A percentile compares a stretch with the other conserved stretches of the same genome.
Conservation (phyloP, 2,329 filamentous ascomycete genomes). For the Triangularia setosa region DNA sequence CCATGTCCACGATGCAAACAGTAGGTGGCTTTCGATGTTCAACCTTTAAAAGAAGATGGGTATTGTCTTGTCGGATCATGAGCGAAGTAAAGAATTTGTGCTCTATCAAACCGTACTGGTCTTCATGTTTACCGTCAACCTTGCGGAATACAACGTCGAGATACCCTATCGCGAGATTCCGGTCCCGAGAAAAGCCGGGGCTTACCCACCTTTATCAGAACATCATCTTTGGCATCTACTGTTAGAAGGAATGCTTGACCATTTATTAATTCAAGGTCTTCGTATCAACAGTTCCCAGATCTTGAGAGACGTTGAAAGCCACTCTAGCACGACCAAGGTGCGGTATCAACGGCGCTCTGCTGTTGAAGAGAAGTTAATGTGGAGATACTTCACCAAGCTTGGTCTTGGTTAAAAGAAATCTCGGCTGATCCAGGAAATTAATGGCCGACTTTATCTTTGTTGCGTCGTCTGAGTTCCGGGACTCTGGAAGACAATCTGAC, state of each 20-base stretch:
- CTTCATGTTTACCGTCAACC: background rate
- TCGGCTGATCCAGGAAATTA: background rate
- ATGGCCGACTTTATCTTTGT: background rate
- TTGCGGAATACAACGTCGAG: background rate
- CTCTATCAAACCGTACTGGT: background rate
- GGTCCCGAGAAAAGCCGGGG: background rate
- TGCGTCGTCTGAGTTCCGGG: background rate
- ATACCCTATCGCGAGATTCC: background rate
- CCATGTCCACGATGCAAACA: background rate
- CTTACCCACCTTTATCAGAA: background rate
- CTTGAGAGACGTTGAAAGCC: too few species aligned
- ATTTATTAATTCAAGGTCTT: too few species aligned
- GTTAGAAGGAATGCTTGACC: background rate
- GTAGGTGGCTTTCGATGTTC: background rate
- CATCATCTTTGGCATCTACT: background rate
- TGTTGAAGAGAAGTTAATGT: background rate
- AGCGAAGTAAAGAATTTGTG: background rate
- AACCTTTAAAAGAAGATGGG: background rate
- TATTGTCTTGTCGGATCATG: background rate
- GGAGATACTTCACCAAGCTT: background rate
- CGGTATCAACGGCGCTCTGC: too few species aligned
- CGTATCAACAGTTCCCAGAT: too few species aligned
- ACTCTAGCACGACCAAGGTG: too few species aligned
- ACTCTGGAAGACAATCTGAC: background rate
- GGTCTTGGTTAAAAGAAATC: too few species aligned